Conservation (phyloP, 176 grass and related monocot species). For the Juncus inflexus region DNA sequence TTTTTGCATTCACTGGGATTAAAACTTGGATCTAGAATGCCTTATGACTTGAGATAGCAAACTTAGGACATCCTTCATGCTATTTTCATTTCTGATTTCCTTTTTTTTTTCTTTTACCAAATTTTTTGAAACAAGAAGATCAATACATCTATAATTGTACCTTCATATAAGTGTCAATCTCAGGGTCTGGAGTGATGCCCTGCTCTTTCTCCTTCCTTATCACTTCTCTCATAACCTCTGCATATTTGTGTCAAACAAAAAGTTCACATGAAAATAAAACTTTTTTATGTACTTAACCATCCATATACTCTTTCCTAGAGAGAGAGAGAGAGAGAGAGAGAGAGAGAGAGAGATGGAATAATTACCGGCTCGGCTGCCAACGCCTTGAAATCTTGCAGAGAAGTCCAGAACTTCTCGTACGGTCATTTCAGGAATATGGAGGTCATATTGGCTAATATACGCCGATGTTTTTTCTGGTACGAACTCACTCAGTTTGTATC, state of each 20-base stretch:
- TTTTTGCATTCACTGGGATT: no score
- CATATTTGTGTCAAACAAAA: slow-evolving; percentile 19
- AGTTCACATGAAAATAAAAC: neutral
- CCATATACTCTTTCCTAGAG: neutral
- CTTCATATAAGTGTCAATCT: slow-evolving; percentile 94
- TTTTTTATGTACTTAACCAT: neutral
- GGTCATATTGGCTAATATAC: slow-evolving; percentile 58
- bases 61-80: no score
- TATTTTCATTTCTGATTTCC: no score
- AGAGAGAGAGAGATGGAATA: slow-evolving; percentile 16
- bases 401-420: slow-evolving; percentile 64
- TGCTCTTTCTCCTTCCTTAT: slow-evolving; percentile 67
- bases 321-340: slow-evolving; percentile 1
- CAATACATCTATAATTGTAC: slow-evolving; percentile 14
- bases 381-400: slow-evolving; percentile 65
- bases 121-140: slow-evolving; percentile 1
- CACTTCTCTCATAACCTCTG: slow-evolving; percentile 67
- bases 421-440: slow-evolving; percentile 67
- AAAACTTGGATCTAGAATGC: no score
- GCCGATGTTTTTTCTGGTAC: slow-evolving; percentile 62
- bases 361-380: slow-evolving; percentile 53
- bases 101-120: no score
- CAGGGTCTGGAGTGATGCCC: slow-evolving; percentile 55
- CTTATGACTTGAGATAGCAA: no score
- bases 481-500: slow-evolving; percentile 42